These are phyloP conservation scores for Mollisia scopiformis DNA, from an alignment of 2,329 filamentous ascomycete species.

Conservation along the genomic window DNA sequence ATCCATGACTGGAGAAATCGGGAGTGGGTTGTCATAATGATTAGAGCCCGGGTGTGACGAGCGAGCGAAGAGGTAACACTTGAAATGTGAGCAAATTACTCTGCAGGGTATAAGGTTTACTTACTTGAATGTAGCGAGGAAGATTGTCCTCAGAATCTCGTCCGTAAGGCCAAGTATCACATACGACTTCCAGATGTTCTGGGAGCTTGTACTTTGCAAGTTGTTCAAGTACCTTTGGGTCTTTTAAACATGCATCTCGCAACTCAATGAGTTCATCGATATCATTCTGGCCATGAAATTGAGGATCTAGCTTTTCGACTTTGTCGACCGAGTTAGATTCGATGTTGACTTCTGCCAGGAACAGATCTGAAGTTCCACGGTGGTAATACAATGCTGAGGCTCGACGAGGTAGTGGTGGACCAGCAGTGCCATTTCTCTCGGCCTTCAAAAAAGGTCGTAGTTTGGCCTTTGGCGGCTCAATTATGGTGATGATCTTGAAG, in stretches of 20 bases:
- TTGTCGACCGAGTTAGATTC: constrained; percentile 17
- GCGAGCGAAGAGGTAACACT: constrained; percentile 31
- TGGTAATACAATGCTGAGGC: constrained; percentile 28
- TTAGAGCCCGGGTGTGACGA: constrained; percentile 29
- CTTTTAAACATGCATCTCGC: constrained; percentile 26
- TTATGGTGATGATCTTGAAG: constrained; percentile 29
- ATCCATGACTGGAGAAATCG: constrained; percentile 30
- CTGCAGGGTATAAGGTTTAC: background rate
- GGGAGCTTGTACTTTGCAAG: constrained; percentile 27
- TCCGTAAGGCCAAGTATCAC: constrained; percentile 34
- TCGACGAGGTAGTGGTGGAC: constrained; percentile 11
- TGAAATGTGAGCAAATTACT: background rate
- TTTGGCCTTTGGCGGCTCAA: constrained; percentile 27
- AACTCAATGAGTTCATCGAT: constrained; percentile 28
- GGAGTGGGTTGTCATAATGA: constrained; percentile 31
- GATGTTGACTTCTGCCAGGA: constrained; percentile 26
- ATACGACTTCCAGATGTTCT: constrained; percentile 21
- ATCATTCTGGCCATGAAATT: constrained; percentile 30
- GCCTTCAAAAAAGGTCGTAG: constrained; percentile 24
- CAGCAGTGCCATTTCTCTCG: constrained; percentile 22
- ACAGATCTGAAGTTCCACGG: constrained; percentile 25
- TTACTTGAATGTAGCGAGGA: constrained; percentile 29
- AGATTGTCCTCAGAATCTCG: constrained; percentile 26
- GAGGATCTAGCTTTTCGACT: constrained; percentile 21
- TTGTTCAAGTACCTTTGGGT: constrained; percentile 24